Evolutionary conservation across 805 yeast species (phyloP).

Genomic region (Groenewaldozyma salmanticensis): DNA sequence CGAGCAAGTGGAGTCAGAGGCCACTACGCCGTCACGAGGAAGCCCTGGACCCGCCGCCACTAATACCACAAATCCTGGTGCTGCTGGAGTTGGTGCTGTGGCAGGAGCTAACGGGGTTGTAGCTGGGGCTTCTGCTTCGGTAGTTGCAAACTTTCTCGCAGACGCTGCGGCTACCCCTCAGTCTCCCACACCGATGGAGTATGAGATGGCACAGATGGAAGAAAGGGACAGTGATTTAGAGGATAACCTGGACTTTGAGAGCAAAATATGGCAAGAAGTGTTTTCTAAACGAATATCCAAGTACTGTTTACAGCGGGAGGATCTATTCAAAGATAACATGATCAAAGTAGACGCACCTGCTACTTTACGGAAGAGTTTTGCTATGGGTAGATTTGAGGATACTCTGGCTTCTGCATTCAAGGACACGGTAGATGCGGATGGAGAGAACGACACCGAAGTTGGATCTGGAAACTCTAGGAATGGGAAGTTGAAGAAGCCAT

Average conservation of each 20-base stretch:
- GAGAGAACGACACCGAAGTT: neutral
- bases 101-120: conserved; percentile 2
- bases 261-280: conserved; percentile 73
- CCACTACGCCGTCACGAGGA: neutral
- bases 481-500: conserved; percentile 6
- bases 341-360: conserved; percentile 65
- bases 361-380: conserved; percentile 49
- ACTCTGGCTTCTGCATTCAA: conserved; percentile 19
- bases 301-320: conserved; percentile 58
- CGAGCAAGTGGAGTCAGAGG: conserved; percentile 15
- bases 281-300: conserved; percentile 75
- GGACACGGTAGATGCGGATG: conserved; percentile 7
- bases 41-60: neutral
- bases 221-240: conserved; percentile 8
- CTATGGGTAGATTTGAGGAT: conserved; percentile 49
- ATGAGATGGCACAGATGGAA: conserved; percentile 4
- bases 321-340: conserved; percentile 49
- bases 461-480: neutral
- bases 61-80: neutral
- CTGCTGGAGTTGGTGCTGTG: conserved; percentile 3
- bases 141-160: neutral
- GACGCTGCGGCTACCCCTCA: conserved; percentile 2
- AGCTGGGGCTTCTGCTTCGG: neutral
- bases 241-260: conserved; percentile 49
- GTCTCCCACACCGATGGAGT: conserved; percentile 5